These are phyloP conservation scores for Amanita muscaria DNA, from an alignment of 768 basidiomycete species.

Conservation along the genomic window DNA sequence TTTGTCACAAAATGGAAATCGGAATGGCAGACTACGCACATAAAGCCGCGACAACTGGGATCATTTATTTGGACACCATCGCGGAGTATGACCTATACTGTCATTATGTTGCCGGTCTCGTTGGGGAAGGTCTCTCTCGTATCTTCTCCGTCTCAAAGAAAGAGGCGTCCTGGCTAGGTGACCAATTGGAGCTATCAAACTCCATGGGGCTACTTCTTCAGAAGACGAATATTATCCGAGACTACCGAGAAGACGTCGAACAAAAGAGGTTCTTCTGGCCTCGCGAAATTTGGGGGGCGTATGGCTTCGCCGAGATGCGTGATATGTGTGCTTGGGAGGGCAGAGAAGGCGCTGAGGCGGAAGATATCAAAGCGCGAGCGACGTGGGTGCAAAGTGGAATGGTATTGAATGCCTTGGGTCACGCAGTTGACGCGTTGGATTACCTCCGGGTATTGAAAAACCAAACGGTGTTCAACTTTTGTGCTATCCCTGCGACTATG, in stretches of 20 bases:
- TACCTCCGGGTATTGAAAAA: slow-evolving; percentile 82
- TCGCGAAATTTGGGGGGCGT: slow-evolving; percentile 78
- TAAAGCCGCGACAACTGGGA: slow-evolving; percentile 62
- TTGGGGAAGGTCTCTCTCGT: slow-evolving; percentile 89
- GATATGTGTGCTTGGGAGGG: slow-evolving; percentile 39
- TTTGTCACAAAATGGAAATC: slow-evolving; percentile 76
- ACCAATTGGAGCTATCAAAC: slow-evolving; percentile 83
- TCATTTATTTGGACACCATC: slow-evolving; percentile 63
- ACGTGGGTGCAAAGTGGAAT: slow-evolving; percentile 81
- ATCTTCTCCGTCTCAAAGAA: slow-evolving; percentile 82
- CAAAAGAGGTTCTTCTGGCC: slow-evolving; percentile 91
- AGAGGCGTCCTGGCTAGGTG: slow-evolving; percentile 63
- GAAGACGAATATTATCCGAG: slow-evolving; percentile 97
- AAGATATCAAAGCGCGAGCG: slow-evolving; percentile 38
- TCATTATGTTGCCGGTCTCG: slow-evolving; percentile 96
- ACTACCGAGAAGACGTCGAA: slow-evolving; percentile 86
- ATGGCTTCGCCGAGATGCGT: slow-evolving; percentile 63
- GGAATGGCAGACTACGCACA: slow-evolving; percentile 97
- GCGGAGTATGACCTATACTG: slow-evolving; percentile 95
- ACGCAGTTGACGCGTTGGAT: slow-evolving; percentile 80
- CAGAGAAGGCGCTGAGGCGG: slow-evolving; percentile 36
- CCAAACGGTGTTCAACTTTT: slow-evolving; percentile 93
- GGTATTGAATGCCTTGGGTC: slow-evolving; percentile 80
- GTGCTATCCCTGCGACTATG: slow-evolving; percentile 91
- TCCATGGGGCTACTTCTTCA: slow-evolving; percentile 94